phyloP scores from a whole-genome alignment of 306 rosid genomes.

The Cucumis hystrix region DNA sequence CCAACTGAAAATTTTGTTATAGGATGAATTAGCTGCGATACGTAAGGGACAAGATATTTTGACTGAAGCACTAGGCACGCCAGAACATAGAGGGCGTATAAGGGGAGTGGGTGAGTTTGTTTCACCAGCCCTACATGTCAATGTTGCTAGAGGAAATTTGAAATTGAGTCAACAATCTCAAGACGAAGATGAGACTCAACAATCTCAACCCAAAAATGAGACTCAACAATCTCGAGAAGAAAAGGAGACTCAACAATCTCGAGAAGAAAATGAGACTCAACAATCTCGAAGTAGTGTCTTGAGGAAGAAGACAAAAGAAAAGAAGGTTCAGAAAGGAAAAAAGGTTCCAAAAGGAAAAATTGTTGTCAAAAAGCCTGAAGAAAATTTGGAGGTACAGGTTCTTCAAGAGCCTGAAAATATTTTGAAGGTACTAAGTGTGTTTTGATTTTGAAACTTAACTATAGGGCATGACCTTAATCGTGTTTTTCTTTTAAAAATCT shows the following conservation, averaged over 20 bases:
- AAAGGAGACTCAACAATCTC: too few relatives aligned
- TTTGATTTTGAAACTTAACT: neutral
- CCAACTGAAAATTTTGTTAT: neutral
- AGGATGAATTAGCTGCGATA: neutral
- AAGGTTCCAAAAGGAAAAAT: too few relatives aligned
- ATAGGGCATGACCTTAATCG: too few relatives aligned
- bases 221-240: too few relatives aligned
- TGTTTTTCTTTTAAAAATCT: too few relatives aligned
- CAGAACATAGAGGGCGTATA: neutral
- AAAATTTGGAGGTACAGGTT: too few relatives aligned
- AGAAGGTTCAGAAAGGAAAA: neutral
- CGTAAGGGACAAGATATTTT: neutral
- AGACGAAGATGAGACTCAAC: neutral
- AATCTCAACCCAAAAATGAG: too few relatives aligned
- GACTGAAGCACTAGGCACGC: too few relatives aligned
- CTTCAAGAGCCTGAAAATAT: too few relatives aligned
- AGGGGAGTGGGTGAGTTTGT: constrained; percentile 3
- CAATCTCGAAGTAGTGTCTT: neutral
- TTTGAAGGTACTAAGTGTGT: neutral
- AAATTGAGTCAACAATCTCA: neutral
- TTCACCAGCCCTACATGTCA: neutral
- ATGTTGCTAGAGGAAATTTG: neutral
- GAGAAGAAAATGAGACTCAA: too few relatives aligned
- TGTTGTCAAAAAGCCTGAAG: too few relatives aligned
- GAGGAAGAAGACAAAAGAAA: neutral